phyloP scores from a whole-genome alignment of 352 stramenopile genomes.

The Phytophthora chlamydospora region DNA sequence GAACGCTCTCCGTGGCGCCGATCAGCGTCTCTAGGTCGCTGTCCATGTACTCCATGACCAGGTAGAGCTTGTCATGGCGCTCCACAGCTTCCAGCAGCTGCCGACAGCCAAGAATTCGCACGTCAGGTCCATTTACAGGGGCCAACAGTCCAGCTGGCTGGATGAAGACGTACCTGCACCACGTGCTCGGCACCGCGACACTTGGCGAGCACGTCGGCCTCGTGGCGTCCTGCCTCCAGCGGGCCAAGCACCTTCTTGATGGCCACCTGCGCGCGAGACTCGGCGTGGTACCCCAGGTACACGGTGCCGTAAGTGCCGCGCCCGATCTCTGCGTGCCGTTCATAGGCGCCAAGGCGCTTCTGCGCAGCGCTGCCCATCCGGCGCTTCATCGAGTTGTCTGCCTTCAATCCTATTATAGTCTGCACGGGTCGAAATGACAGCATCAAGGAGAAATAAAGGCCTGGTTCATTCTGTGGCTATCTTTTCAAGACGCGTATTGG shows the following conservation, averaged over 20 bases:
- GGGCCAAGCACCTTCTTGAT: conserved; percentile 81
- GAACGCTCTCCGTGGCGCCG: conserved; percentile 38
- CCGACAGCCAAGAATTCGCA: not conserved
- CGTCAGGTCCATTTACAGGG: not conserved
- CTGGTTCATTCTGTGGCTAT: too few species aligned
- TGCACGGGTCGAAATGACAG: not conserved
- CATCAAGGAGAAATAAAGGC: too few species aligned
- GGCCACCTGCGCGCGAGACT: conserved; percentile 47
- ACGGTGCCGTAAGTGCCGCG: conserved; percentile 83
- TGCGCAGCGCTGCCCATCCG: conserved; percentile 30
- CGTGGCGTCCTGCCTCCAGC: conserved; percentile 41
- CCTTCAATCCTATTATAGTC: not conserved
- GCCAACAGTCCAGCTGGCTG: not conserved
- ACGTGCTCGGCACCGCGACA: conserved; percentile 57
- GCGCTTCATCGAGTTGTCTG: conserved; percentile 35
- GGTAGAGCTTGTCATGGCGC: conserved; percentile 65
- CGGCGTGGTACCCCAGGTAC: conserved; percentile 61
- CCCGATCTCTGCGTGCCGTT: conserved; percentile 77
- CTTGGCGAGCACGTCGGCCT: conserved; percentile 56
- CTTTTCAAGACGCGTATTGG: too few species aligned
- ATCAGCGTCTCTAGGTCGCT: conserved; percentile 76
- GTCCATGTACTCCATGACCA: conserved; percentile 84
- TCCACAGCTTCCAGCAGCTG: conserved; percentile 69
- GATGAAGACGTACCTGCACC: conserved; percentile 49
- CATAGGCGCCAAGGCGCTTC: conserved; percentile 73